Conservation (phyloP, 805 yeast genomes). For the Jamesozyma spencerorum region DNA sequence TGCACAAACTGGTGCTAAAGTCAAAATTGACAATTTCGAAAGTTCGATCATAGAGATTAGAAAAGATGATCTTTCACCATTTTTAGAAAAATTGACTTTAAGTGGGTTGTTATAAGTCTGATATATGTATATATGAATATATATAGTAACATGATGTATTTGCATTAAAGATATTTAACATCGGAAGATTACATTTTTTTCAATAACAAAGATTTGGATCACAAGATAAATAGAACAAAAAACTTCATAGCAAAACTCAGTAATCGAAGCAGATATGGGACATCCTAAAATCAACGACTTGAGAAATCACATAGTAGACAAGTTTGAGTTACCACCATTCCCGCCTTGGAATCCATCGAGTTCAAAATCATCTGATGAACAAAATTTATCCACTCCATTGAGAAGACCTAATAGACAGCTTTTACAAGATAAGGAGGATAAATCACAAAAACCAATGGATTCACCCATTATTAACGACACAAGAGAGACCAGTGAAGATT, state of each 20-base stretch:
- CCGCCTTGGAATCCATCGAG: slow-evolving; percentile 25
- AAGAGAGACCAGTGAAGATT: slow-evolving; percentile 1
- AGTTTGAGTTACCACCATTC: slow-evolving; percentile 21
- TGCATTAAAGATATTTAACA: background rate
- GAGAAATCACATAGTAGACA: too few species aligned
- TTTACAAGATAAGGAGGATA: background rate
- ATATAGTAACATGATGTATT: too few species aligned
- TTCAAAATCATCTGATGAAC: slow-evolving; percentile 7
- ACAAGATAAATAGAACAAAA: background rate
- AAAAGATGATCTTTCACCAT: slow-evolving; percentile 80
- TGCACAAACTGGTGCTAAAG: slow-evolving; percentile 72
- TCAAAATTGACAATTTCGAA: slow-evolving; percentile 89
- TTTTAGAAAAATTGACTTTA: slow-evolving; percentile 71
- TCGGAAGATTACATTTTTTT: too few species aligned
- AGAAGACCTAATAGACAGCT: slow-evolving; percentile 9
- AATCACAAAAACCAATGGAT: background rate
- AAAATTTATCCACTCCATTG: slow-evolving; percentile 17
- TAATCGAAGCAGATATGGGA: too few species aligned
- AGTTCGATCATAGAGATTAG: slow-evolving; percentile 85
- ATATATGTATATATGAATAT: background rate
- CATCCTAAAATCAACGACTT: too few species aligned
- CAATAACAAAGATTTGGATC: background rate
- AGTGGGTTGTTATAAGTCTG: slow-evolving; percentile 46
- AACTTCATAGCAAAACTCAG: background rate
- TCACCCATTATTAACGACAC: background rate